Evolutionary conservation across 2,329 filamentous ascomycete genomes (phyloP), one percentile per base, ranked within the genome.

Genomic region (Exserohilum turcica): DNA sequence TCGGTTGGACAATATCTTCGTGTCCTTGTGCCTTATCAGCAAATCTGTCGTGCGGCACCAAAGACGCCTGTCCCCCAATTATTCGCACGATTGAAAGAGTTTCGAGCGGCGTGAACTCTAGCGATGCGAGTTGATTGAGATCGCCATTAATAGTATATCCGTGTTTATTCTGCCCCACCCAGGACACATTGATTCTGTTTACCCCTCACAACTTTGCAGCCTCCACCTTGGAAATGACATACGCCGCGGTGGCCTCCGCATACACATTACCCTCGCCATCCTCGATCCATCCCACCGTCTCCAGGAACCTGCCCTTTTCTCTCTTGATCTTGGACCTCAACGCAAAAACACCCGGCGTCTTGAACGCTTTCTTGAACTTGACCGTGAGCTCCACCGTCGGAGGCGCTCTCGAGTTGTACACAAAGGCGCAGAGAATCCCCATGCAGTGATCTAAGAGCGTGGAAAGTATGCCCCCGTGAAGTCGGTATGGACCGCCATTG

Each of bases 361-460:
- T 40, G 3, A 70, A 38, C 1, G 59, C 48, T 37, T 59, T 63
- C 57, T 63, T 63, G 33, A 66, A 70, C 51, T 62, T 66, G 15
- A 69, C 40, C 7, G 48, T 61, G 37, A 70, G 36, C 38, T 71
- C 61, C 10, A 54, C 55, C 8, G 65, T 71, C 39, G 61, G 61
- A 32, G 49, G 48, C 3, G 43, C 44, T 21, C 4, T 1, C 5
- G 56, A 56, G 28, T 57, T 48, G 42, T 62, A 64, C 5, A 32
- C 21, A 29, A 60, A 52, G 8, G 49, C 48, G 6, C 68, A 48
- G 35, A 66, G 38, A 7, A 36, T 48, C 15, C 68, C 63, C 63
- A 70, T 70, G n/a, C 59, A 59, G 15, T 68, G 62, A 53, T 69
- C 67, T 5, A 71, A 48, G 18, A 70, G 35, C 28, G 61, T 59